phyloP scores from a whole-genome alignment of 2,329 filamentous ascomycete genomes.

The Beauveria varroae region DNA sequence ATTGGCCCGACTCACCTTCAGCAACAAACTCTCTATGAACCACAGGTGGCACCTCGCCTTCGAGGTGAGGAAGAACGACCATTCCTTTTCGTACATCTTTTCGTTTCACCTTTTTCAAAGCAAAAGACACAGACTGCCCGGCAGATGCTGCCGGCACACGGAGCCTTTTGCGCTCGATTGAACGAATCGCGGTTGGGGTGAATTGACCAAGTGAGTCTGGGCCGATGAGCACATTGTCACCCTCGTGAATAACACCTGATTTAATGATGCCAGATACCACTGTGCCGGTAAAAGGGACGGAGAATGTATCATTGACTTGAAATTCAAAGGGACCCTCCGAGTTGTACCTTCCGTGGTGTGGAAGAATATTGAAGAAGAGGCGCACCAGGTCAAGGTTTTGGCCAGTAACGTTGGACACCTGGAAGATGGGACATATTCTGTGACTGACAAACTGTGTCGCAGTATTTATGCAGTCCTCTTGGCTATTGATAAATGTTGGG shows the following conservation, averaged over 20 bases:
- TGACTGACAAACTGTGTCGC: constrained; percentile 93
- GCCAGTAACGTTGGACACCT: constrained; percentile 96
- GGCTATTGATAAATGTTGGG: constrained; percentile 87
- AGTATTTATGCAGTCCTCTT: constrained; percentile 88
- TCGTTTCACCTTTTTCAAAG: constrained; percentile 75
- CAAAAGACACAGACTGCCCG: constrained; percentile 88
- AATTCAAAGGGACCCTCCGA: constrained; percentile 85
- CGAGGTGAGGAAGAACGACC: constrained; percentile 83
- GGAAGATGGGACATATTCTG: constrained; percentile 93
- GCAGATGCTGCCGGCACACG: constrained; percentile 80
- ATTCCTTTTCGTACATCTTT: constrained; percentile 97
- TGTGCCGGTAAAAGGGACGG: constrained; percentile 92
- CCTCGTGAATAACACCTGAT: constrained; percentile 76
- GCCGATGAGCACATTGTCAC: constrained; percentile 83
- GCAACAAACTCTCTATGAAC: constrained; percentile 72
- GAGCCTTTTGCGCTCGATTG: constrained; percentile 92
- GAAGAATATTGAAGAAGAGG: constrained; percentile 89
- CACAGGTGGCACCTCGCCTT: constrained; percentile 61
- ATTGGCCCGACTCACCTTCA: constrained; percentile 47
- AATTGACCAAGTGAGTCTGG: constrained; percentile 90
- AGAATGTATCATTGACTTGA: constrained; percentile 95
- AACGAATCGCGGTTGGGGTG: constrained; percentile 75
- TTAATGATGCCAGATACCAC: constrained; percentile 94
- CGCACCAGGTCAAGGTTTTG: constrained; percentile 84
- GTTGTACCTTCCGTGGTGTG: constrained; percentile 90